phyloP scores from a whole-genome alignment of 108 stramenopile genomes.

The Thalassiosira profunda region DNA sequence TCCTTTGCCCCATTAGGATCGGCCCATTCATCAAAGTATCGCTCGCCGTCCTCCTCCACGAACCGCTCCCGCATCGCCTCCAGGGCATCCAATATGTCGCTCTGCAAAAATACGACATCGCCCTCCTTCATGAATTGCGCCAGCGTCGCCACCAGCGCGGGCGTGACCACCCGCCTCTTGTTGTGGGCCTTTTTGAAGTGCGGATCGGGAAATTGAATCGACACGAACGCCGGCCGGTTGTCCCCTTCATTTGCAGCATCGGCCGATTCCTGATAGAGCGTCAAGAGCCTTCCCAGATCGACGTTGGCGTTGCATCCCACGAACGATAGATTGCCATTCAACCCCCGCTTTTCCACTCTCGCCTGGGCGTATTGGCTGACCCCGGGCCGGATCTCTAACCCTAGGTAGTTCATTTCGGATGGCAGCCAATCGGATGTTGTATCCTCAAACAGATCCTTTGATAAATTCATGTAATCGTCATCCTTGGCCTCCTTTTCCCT shows the following conservation, averaged over 20 bases:
- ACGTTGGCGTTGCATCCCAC: conserved; percentile 95
- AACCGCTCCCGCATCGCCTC: conserved; percentile 87
- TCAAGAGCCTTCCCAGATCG: conserved; percentile 77
- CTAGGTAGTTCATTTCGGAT: conserved; percentile 76
- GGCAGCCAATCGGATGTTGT: conserved; percentile 23
- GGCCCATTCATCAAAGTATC: conserved; percentile 58
- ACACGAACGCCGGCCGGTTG: conserved; percentile 58
- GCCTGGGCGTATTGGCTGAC: conserved; percentile 76
- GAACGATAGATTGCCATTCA: conserved; percentile 62
- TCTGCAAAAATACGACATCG: conserved; percentile 74
- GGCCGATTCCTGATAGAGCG: conserved; percentile 48
- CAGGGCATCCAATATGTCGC: conserved; percentile 78
- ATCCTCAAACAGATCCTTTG: conserved; percentile 6
- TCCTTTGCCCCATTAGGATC: conserved; percentile 18
- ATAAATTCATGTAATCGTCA: conserved; percentile 20
- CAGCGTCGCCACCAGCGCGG: conserved; percentile 65
- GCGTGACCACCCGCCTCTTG: conserved; percentile 87
- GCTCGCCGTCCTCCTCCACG: conserved; percentile 43
- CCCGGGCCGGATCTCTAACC: conserved; percentile 87
- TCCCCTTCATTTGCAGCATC: not conserved
- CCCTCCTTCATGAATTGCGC: conserved; percentile 63
- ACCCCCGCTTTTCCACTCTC: conserved; percentile 57
- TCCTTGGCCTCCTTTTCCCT: not conserved
- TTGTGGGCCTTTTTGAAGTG: conserved; percentile 84
- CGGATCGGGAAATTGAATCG: conserved; percentile 94